Evolutionary conservation across 257 asterid genomes (phyloP).

Genomic region (Asclepias syriaca): DNA sequence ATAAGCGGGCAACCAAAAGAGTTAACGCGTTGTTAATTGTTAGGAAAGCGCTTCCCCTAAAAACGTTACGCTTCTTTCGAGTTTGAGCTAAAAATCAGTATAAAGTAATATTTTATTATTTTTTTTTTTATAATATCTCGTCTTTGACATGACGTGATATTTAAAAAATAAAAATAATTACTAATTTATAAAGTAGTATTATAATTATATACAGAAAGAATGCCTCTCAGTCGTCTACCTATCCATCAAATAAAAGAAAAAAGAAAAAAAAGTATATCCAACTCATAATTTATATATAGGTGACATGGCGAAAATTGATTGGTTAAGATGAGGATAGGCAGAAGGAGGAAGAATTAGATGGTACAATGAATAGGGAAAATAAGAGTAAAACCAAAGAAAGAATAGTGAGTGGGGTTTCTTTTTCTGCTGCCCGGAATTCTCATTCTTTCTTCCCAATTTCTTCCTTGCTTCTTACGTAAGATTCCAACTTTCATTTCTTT

Average conservation of each 20-base stretch:
- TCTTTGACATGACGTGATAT: too few relatives aligned
- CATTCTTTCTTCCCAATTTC: neutral
- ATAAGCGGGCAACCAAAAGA: neutral
- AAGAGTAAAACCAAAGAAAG: neutral
- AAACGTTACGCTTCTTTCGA: neutral
- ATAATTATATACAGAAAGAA: neutral
- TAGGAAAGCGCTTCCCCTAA: neutral
- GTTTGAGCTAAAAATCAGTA: too few relatives aligned
- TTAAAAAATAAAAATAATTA: too few relatives aligned
- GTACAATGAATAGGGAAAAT: neutral
- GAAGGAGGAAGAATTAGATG: neutral
- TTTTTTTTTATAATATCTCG: too few relatives aligned
- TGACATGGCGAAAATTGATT: too few relatives aligned
- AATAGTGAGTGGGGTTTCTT: neutral
- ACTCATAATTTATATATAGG: too few relatives aligned
- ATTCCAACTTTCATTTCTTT: neutral
- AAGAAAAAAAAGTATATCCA: too few relatives aligned
- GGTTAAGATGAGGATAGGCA: neutral
- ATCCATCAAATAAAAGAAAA: neutral
- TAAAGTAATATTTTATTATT: too few relatives aligned
- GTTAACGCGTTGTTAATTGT: neutral
- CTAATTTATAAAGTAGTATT: too few relatives aligned
- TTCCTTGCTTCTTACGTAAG: slow-evolving; percentile 4
- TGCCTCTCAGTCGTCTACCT: neutral
- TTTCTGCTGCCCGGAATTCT: neutral